These are phyloP conservation scores for Peronospora destructor DNA, from an alignment of 352 stramenopile species.

Conservation along the genomic window DNA sequence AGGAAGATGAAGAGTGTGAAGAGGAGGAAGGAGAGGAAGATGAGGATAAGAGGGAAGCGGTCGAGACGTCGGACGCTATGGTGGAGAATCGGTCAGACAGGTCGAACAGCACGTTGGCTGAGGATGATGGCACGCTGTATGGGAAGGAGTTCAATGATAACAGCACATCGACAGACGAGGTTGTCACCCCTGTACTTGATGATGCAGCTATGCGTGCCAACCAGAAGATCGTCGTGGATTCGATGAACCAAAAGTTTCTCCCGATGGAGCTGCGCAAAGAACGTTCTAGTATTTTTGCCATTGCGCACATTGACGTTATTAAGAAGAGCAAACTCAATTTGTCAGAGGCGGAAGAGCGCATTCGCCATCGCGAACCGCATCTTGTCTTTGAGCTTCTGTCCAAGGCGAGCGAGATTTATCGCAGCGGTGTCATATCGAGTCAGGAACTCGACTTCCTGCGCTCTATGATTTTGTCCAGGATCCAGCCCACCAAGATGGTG, in stretches of 20 bases:
- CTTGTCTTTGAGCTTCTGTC: slow-evolving; percentile 75
- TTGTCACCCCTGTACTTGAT: slow-evolving; percentile 48
- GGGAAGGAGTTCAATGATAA: slow-evolving; percentile 67
- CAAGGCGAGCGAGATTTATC: slow-evolving; percentile 82
- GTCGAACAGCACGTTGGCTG: slow-evolving; percentile 55
- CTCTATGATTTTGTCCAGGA: slow-evolving; percentile 69
- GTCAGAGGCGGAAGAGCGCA: slow-evolving; percentile 73
- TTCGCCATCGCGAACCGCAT: slow-evolving; percentile 76
- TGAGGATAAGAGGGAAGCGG: slow-evolving; percentile 20
- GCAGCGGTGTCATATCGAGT: slow-evolving; percentile 68
- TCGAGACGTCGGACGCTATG: slow-evolving; percentile 8
- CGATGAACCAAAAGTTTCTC: slow-evolving; percentile 81
- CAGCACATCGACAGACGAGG: slow-evolving; percentile 46
- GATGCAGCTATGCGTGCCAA: slow-evolving; percentile 50
- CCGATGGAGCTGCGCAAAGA: slow-evolving; percentile 54
- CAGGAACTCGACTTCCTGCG: slow-evolving; percentile 72
- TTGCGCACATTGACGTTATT: slow-evolving; percentile 74
- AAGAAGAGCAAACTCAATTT: slow-evolving; percentile 78
- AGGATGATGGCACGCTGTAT: slow-evolving; percentile 80
- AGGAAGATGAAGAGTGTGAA: slow-evolving; percentile 44
- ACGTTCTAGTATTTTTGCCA: slow-evolving; percentile 53
- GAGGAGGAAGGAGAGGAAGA: slow-evolving; percentile 19
- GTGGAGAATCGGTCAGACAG: slow-evolving; percentile 48
- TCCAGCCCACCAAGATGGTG: slow-evolving; percentile 81
- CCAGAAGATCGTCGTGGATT: slow-evolving; percentile 71